Evolutionary conservation across 208 protist genomes (phyloP).

Genomic region (Herpetomonas tarakana): DNA sequence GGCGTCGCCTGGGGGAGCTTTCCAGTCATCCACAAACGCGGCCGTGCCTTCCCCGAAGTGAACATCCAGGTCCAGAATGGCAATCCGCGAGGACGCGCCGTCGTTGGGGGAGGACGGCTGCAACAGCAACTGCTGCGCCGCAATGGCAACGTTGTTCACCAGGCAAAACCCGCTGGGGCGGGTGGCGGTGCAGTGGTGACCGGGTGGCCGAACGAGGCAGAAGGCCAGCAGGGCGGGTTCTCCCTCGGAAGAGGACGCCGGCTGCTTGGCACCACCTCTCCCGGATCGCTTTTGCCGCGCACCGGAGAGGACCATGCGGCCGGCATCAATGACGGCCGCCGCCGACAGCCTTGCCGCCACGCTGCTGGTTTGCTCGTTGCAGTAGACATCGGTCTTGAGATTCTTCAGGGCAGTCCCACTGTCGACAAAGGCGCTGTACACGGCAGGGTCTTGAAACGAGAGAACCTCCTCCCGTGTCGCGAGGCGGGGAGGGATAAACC

Average conservation of each 20-base stretch:
- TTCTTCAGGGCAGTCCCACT: slow-evolving; percentile 29
- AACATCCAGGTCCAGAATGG: slow-evolving; percentile 90
- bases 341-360: slow-evolving; percentile 49
- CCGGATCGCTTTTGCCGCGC: background rate
- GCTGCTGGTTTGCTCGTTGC: slow-evolving; percentile 57
- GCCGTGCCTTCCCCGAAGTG: slow-evolving; percentile 93
- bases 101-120: background rate
- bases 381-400: slow-evolving; percentile 78
- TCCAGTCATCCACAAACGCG: slow-evolving; percentile 75
- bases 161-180: slow-evolving; percentile 85
- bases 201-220: slow-evolving; percentile 87
- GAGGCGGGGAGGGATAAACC: slow-evolving; percentile 48
- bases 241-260: background rate
- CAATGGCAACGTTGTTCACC: slow-evolving; percentile 88
- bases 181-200: slow-evolving; percentile 79
- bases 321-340: slow-evolving; percentile 65
- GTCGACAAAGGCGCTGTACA: slow-evolving; percentile 55
- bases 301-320: slow-evolving; percentile 25
- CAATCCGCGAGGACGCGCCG: slow-evolving; percentile 29
- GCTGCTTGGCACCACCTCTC: background rate
- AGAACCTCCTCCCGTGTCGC: slow-evolving; percentile 60
- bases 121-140: slow-evolving; percentile 39
- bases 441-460: slow-evolving; percentile 40
- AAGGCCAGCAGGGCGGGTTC: slow-evolving; percentile 44
- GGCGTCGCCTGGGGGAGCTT: background rate